phyloP scores from a whole-genome alignment of 2,329 filamentous ascomycete species.

The Pestalotiopsis sp. region DNA sequence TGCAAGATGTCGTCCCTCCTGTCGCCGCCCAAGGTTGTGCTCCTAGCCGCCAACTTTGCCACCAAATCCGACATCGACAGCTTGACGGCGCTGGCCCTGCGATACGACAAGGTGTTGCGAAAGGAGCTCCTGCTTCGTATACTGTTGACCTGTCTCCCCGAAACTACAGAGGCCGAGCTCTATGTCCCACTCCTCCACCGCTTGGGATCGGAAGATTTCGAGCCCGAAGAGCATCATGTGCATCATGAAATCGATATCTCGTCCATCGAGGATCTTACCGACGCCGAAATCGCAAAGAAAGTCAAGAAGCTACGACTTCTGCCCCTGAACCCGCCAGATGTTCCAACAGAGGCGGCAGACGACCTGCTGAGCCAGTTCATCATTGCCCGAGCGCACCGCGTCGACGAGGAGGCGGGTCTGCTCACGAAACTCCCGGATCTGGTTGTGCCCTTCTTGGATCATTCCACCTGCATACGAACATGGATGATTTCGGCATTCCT shows the following conservation, averaged over 20 bases:
- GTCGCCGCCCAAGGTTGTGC: slow-evolving; percentile 67
- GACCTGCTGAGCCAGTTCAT: slow-evolving; percentile 66
- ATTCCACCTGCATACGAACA: slow-evolving; percentile 59
- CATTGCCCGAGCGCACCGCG: slow-evolving; percentile 64
- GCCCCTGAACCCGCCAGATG: slow-evolving; percentile 52
- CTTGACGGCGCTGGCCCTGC: slow-evolving; percentile 58
- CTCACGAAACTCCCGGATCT: slow-evolving; percentile 68
- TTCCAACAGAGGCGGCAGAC: slow-evolving; percentile 45
- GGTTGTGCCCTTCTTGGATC: slow-evolving; percentile 66
- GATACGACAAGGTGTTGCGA: slow-evolving; percentile 56
- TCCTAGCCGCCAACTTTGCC: slow-evolving; percentile 72
- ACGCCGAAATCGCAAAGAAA: slow-evolving; percentile 64
- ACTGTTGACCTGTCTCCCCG: slow-evolving; percentile 75
- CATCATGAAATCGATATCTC: slow-evolving; percentile 52
- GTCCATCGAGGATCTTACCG: slow-evolving; percentile 56
- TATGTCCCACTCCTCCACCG: slow-evolving; percentile 64
- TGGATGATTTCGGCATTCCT: slow-evolving; percentile 71
- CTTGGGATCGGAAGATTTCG: slow-evolving; percentile 49
- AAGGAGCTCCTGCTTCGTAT: slow-evolving; percentile 69
- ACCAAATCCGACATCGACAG: slow-evolving; percentile 63
- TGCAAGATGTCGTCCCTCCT: slow-evolving; percentile 42
- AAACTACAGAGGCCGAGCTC: slow-evolving; percentile 61
- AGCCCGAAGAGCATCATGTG: slow-evolving; percentile 29
- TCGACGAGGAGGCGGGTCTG: slow-evolving; percentile 73
- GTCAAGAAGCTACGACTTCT: slow-evolving; percentile 64